phyloP scores from a whole-genome alignment of 2,329 filamentous ascomycete species.

The Diaporthe eres region DNA sequence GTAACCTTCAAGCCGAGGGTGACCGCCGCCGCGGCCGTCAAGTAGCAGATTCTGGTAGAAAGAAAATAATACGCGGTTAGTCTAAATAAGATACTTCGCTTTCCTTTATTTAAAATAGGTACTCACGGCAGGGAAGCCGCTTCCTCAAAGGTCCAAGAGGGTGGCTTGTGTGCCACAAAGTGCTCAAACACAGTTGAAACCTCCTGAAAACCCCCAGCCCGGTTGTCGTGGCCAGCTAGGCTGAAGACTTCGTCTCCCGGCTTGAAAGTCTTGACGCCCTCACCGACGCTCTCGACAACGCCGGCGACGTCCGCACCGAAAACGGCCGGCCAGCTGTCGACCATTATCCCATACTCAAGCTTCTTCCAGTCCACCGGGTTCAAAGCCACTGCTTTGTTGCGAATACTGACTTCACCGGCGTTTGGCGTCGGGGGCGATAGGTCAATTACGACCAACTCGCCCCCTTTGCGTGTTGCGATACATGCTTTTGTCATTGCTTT shows the following conservation, averaged over 20 bases:
- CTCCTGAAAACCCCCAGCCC: constrained; percentile 49
- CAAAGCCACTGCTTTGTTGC: constrained; percentile 50
- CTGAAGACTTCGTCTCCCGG: constrained; percentile 50
- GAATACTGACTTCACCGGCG: constrained; percentile 50
- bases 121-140: constrained; percentile 50
- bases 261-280: constrained; percentile 48
- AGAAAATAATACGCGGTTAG: neutral
- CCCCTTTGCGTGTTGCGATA: constrained; percentile 24
- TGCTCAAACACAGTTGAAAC: constrained; percentile 44
- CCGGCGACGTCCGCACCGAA: constrained; percentile 54
- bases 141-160: constrained; percentile 49
- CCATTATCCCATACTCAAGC: constrained; percentile 47
- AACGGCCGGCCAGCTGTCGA: constrained; percentile 51
- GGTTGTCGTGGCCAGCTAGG: constrained; percentile 30
- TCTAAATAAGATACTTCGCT: neutral
- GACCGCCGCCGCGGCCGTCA: constrained; percentile 46
- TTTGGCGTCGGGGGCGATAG: constrained; percentile 44
- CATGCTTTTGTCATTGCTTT: constrained; percentile 1
- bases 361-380: constrained; percentile 54
- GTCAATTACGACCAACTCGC: constrained; percentile 37
- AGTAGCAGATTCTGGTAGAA: constrained; percentile 45
- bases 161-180: constrained; percentile 49
- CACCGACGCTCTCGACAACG: constrained; percentile 51
- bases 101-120: neutral
- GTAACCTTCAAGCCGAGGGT: constrained; percentile 46